These are phyloP conservation scores for Rubroboletus pulcherrimus DNA, from an alignment of 768 basidiomycete species.

Conservation along the genomic window DNA sequence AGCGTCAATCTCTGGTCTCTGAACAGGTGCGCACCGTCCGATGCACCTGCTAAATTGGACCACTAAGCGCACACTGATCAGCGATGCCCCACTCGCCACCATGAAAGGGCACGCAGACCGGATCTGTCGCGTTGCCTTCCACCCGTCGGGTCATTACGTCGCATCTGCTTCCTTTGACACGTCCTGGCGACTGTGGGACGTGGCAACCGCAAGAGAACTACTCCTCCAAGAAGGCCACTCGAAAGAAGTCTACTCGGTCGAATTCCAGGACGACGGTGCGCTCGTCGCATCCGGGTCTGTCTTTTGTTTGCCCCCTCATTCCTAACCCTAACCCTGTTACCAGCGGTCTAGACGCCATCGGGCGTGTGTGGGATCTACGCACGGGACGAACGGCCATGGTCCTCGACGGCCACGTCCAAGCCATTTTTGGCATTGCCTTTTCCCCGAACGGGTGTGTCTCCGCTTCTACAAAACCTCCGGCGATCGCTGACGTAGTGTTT, in stretches of 20 bases:
- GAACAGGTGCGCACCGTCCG: conserved; percentile 51
- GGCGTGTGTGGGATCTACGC: conserved; percentile 94
- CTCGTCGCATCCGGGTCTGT: conserved; percentile 88
- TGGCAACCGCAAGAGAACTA: conserved; percentile 73
- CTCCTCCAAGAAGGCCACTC: conserved; percentile 95
- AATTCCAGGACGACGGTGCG: conserved; percentile 94
- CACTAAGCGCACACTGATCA: conserved; percentile 32
- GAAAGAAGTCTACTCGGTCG: conserved; percentile 93
- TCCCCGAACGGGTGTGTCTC: conserved; percentile 87
- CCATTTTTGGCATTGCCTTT: conserved; percentile 87
- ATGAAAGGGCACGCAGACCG: conserved; percentile 88
- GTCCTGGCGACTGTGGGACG: conserved; percentile 97
- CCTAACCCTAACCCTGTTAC: neutral
- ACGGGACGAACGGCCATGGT: conserved; percentile 98
- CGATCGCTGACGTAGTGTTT: conserved; percentile 8
- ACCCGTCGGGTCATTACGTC: conserved; percentile 91
- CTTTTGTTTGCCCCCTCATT: neutral
- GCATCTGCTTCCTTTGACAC: conserved; percentile 97
- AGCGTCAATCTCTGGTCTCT: conserved; percentile 88
- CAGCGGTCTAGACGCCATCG: conserved; percentile 95
- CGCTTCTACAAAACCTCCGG: neutral
- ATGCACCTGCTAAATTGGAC: neutral
- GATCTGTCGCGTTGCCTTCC: conserved; percentile 92
- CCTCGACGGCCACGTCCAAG: conserved; percentile 92
- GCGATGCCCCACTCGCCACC: conserved; percentile 81